Evolutionary conservation across 78 protist species (phyloP).

Genomic region (Dictyostelium firmibasis): DNA sequence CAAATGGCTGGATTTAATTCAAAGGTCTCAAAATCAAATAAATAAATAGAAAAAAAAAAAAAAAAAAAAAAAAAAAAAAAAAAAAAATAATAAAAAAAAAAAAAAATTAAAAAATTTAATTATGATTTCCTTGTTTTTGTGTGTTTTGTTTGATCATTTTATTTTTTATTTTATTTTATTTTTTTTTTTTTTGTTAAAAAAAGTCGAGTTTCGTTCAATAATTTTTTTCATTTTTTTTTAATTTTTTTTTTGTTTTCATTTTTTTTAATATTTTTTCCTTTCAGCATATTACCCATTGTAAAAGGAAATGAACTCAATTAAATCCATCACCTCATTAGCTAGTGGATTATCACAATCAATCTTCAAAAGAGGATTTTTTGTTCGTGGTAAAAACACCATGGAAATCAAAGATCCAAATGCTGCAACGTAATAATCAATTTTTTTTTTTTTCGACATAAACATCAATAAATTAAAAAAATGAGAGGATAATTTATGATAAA

Average conservation of each 20-base stretch:
- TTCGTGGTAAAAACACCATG: neutral
- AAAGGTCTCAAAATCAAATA: neutral
- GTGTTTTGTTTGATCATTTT: neutral
- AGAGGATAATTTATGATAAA: neutral
- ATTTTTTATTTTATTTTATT: neutral
- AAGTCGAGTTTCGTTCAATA: neutral
- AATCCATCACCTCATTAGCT: neutral
- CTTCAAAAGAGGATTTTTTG: constrained; percentile 8
- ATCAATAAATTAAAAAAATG: too few species aligned
- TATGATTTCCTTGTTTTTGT: neutral
- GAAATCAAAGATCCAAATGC: constrained; percentile 66
- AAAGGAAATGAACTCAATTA: neutral
- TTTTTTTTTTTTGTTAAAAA: neutral
- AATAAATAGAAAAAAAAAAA: neutral
- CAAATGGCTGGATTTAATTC: neutral
- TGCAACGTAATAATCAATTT: constrained; percentile 20
- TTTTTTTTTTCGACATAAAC: too few species aligned
- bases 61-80: neutral
- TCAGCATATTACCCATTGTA: neutral
- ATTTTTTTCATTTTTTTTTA: neutral
- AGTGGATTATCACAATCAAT: constrained; percentile 10
- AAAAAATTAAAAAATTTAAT: neutral
- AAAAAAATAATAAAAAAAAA: neutral
- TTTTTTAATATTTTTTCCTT: neutral
- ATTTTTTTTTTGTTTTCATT: neutral